Conservation (phyloP, 192 early-diverging fungal species). For the Gigaspora rosea region DNA sequence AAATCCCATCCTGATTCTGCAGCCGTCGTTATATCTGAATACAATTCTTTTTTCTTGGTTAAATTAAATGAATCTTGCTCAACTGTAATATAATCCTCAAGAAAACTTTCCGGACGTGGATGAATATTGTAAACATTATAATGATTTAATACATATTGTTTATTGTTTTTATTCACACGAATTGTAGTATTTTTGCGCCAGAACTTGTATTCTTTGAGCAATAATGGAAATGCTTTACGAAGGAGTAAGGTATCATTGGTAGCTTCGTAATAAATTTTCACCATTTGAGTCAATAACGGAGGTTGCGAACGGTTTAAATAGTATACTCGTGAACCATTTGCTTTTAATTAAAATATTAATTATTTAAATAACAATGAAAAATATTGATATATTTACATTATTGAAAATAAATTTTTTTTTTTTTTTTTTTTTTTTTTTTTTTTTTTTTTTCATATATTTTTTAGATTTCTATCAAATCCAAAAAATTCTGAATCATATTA, state of each 20-base stretch:
- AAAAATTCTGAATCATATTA: slow-evolving; percentile 62
- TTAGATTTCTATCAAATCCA: slow-evolving; percentile 57
- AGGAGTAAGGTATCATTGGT: slow-evolving; percentile 55
- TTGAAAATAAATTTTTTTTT: slow-evolving; percentile 32
- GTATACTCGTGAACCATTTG: slow-evolving; percentile 75
- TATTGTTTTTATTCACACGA: slow-evolving; percentile 31
- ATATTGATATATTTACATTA: slow-evolving; percentile 7
- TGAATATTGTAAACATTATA: slow-evolving; percentile 55
- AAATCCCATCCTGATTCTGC: slow-evolving; percentile 80
- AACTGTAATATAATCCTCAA: slow-evolving; percentile 58
- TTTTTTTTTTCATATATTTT: too few relatives aligned
- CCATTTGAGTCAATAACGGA: slow-evolving; percentile 72
- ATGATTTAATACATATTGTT: slow-evolving; percentile 48
- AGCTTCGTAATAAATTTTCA: slow-evolving; percentile 55
- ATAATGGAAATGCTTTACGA: slow-evolving; percentile 48
- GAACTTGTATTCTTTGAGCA: slow-evolving; percentile 63
- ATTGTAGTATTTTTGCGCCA: slow-evolving; percentile 61
- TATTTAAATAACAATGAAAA: slow-evolving; percentile 13
- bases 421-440: too few relatives aligned
- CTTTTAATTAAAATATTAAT: slow-evolving; percentile 34
- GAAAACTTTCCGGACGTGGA: slow-evolving; percentile 71
- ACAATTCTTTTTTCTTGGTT: slow-evolving; percentile 43
- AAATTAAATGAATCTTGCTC: slow-evolving; percentile 43
- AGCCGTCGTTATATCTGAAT: slow-evolving; percentile 65
- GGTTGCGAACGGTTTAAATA: slow-evolving; percentile 77